Evolutionary conservation across 78 protist genomes (phyloP).

Genomic region (Dictyostelium intermedium): DNA sequence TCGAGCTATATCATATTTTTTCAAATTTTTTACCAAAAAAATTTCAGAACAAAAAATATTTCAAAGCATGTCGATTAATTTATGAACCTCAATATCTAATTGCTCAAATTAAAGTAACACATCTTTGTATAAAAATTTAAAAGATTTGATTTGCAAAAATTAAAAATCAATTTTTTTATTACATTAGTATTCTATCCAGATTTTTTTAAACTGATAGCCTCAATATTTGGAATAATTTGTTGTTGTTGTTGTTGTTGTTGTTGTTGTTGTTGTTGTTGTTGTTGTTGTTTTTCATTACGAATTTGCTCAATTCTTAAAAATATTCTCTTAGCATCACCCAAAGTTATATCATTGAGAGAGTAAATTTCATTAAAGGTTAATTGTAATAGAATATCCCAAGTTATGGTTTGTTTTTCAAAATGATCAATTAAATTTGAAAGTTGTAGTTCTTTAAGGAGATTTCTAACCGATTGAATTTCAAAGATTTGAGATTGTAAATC

Average conservation of each 20-base stretch:
- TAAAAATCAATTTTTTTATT: no score
- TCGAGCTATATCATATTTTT: no score
- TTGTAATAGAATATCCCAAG: neutral
- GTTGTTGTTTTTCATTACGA: neutral
- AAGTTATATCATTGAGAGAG: neutral
- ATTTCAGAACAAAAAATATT: no score
- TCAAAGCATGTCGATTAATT: no score
- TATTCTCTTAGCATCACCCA: constrained; percentile 44
- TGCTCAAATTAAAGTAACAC: no score
- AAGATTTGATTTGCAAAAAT: no score
- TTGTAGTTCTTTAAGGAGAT: constrained; percentile 27
- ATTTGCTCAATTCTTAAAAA: neutral
- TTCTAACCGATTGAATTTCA: constrained; percentile 11
- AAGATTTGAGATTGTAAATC: neutral
- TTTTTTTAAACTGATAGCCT: neutral
- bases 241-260: neutral
- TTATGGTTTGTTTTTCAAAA: constrained; percentile 19
- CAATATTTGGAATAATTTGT: neutral
- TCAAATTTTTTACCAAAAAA: no score
- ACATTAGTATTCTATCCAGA: neutral
- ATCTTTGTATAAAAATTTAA: no score
- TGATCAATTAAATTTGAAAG: neutral
- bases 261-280: neutral
- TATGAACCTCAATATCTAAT: no score
- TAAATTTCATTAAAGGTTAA: neutral